phyloP scores from a whole-genome alignment of 2,329 filamentous ascomycete genomes.

The Cordyceps militaris region DNA sequence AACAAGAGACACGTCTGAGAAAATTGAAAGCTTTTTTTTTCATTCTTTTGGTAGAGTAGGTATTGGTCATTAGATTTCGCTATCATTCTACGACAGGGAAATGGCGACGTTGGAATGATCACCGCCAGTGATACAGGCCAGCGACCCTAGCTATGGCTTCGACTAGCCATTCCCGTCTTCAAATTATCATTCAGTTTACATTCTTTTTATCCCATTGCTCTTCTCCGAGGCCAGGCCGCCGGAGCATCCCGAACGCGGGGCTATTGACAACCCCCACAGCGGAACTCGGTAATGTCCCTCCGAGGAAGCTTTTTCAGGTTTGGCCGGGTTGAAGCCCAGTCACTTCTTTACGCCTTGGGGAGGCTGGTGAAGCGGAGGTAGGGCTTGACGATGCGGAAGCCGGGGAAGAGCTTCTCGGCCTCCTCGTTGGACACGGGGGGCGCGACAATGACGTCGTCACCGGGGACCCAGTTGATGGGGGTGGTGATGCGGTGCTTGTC shows the following conservation, averaged over 20 bases:
- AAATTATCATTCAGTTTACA: neutral
- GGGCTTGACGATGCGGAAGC: constrained; percentile 61
- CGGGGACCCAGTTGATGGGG: constrained; percentile 83
- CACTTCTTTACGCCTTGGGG: constrained; percentile 45
- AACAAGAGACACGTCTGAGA: too few species aligned
- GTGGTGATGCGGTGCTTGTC: constrained; percentile 86
- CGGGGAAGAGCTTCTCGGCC: constrained; percentile 80
- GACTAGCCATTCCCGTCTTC: neutral
- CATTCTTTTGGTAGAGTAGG: neutral
- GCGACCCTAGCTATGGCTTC: too few species aligned
- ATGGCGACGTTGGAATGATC: neutral
- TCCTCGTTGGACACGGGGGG: constrained; percentile 75
- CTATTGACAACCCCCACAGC: too few species aligned
- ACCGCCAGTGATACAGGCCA: neutral
- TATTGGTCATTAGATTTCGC: constrained; percentile 4
- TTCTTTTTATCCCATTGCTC: neutral
- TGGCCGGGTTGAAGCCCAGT: too few species aligned
- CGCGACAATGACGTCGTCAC: constrained; percentile 89
- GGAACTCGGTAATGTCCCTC: too few species aligned
- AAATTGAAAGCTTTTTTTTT: neutral
- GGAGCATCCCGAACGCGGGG: neutral
- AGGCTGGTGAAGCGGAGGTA: constrained; percentile 69
- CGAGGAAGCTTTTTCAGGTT: too few species aligned
- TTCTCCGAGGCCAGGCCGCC: neutral
- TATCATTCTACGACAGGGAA: neutral